Evolutionary conservation across 73 alveolate species (phyloP), one percentile per base, ranked within the genome.

Genomic region (Paramecium octaurelia): DNA sequence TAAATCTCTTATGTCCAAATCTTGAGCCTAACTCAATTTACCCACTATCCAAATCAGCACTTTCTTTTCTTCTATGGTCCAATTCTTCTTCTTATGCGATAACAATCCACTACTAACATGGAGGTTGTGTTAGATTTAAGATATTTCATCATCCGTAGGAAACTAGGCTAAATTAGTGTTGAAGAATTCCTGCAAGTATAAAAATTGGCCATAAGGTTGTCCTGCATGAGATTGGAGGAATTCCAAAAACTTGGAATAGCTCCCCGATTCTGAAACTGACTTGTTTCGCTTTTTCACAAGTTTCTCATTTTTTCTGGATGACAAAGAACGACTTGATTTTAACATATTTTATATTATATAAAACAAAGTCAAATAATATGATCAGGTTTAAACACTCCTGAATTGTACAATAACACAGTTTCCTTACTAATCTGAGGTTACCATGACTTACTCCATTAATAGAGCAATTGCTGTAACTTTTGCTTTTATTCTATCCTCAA

Each of bases 321-420:
- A 54, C 8, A 54, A 54, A 54, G 69, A 54, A 54, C 69, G 69
- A 54, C 69, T 48, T 48, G 59, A 48, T 48, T 48, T 48, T 14
- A 48, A 48, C 59, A 48, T 48, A 48, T 48, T 14, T 14, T 48
- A 48, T 48, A 48, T 48, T 48, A 0, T 48, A 48, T 48, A 48
- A 14, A 40, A 18, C 12, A 54, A 64, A 64, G 46, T 64, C 84
- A 64, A 27, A 27, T 64, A 23, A 73, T 73, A 35, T 73, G 57
- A 40, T 73, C 87, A 73, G 87, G 87, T 38, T 38, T 73, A 73
- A 36, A 73, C n/a, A 73, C 87, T 14, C 87, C 87, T 29, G 87
- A 73, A 73, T 73, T 73, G 35, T 73, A 73, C 6, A 73, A 18
- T 40, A 73, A 40, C 1, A 40, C 87, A 36, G 87, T 73, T 73